Base-by-base conservation (phyloP, 768 basidiomycete genomes). In the Termitomyces sp. region DNA sequence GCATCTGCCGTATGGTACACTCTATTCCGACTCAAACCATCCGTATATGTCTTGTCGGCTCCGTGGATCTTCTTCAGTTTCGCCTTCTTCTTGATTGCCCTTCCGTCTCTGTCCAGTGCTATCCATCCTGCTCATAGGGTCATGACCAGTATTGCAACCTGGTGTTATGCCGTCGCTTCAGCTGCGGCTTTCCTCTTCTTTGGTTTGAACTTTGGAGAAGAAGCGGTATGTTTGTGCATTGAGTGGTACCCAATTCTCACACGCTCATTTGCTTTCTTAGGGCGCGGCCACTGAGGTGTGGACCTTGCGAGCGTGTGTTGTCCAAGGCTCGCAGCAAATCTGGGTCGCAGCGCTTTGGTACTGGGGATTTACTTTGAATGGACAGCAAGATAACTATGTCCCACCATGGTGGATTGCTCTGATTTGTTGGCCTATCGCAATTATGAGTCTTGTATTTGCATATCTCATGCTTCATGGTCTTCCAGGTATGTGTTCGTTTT, bases 291-390 rank as follows among this genome's bases (percentile, higher is more conserved):
- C 94, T 7, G 94, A 97, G 71, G 86, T 95, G 16, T 97, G 94
- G 94, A 90, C 87, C 32, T 69, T 94, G 58, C 83, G 94, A 33
- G 94, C 94, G 13, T 95, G 93, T 69, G 75, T 95, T 60, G 94
- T 97, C 0, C 94, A 97, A 73, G 94, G 94, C 42, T 89, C 93
- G 10, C 94, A 97, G 64, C 94, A 96, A 72, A 84, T 97, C 40
- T 97, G 94, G 94, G 88, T 96, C 14, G 90, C 94, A 3, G 94
- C 90, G 8, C 74, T 97, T 38, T 97, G 94, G 94, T 97, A 92
- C 67, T 97, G 94, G 94, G 94, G 94, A 63, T 84, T 87, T 71
- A 82, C 83, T 33, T 76, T 97, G 58, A 88, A 89, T 68, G 74
- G 78, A 8, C 74, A 76, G 22, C 45, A 72, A 50, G 75, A 81